Base-by-base conservation (phyloP, 257 asterid genomes). In the Nyctanthes arbortristis region DNA sequence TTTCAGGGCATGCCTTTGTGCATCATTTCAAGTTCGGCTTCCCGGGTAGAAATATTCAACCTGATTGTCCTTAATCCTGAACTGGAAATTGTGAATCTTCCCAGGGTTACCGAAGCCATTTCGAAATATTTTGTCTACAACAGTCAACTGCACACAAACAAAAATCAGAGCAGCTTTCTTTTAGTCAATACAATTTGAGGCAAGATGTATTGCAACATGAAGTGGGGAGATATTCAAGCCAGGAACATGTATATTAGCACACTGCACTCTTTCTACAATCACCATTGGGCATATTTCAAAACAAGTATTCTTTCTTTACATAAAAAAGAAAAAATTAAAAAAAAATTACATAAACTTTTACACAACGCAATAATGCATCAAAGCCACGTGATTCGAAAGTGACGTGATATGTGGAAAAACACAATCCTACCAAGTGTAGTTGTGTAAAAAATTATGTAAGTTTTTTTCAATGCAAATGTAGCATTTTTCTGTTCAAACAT, bases 11-110 rank as follows among this genome's bases (percentile, higher is more conserved):
- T 49, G 7, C 8, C 29, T 49, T 36, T 36, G 61, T 33, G 22
- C 18, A 25, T 2, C 30, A 29, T 25, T 32, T 78, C 84, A 82
- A 20, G 78, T 66, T 45, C 65, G 75, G 79, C 82, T 82, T 68
- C 97, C 97, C 0, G 95, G 96, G 70, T 84, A 87, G 76, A 94
- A 94, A 79, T 81, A 91, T 56, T 94, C 99, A 1, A 80, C 89
- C 34, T 68, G 63, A 77, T 76, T 85, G 60, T 94, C 99, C 85
- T 86, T 91, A 25, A 91, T 79, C 86, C 82, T 84, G 82, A 89
- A 88, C 36, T 94, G 96, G 81, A 91, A 84, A 81, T 88, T 91
- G 64, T 67, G 65, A 56, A 85, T 72, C 81, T 78, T 78, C 71
- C 82, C 78, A 5, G 78, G 71, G 68, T 69, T 84, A 68, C 84